phyloP scores from a whole-genome alignment of 805 yeast genomes.

The Yamadazyma kitorensis region DNA sequence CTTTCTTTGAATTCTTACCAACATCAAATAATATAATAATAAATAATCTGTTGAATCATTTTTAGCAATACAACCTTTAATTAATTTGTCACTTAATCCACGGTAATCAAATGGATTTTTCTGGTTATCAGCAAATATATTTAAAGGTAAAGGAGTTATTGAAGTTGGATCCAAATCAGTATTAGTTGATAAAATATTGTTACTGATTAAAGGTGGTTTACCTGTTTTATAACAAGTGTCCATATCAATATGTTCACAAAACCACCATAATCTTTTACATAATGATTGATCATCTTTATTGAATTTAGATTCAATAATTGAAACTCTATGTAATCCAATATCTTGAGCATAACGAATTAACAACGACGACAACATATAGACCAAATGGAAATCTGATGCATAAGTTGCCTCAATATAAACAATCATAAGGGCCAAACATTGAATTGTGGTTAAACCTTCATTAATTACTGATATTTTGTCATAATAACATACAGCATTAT shows the following conservation, averaged over 20 bases:
- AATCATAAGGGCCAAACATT: slow-evolving; percentile 47
- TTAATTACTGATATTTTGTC: slow-evolving; percentile 45
- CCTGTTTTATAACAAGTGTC: slow-evolving; percentile 30
- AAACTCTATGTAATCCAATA: slow-evolving; percentile 24
- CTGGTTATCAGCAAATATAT: background rate
- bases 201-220: slow-evolving; percentile 22
- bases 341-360: slow-evolving; percentile 30
- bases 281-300: slow-evolving; percentile 13
- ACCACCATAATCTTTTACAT: slow-evolving; percentile 26
- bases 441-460: slow-evolving; percentile 49
- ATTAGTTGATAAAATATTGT: slow-evolving; percentile 18
- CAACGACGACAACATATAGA: slow-evolving; percentile 23
- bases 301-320: slow-evolving; percentile 12
- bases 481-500: slow-evolving; percentile 45
- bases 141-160: background rate
- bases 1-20: slow-evolving; percentile 21
- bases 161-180: slow-evolving; percentile 25
- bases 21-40: slow-evolving; percentile 1
- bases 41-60: background rate
- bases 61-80: too few relatives aligned
- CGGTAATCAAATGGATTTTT: too few relatives aligned
- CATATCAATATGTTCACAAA: slow-evolving; percentile 26
- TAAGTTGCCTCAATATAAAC: slow-evolving; percentile 27
- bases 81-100: too few relatives aligned
- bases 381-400: slow-evolving; percentile 25